Conservation (phyloP, 2,329 filamentous ascomycete species). For the Fusarium denticulatum region DNA sequence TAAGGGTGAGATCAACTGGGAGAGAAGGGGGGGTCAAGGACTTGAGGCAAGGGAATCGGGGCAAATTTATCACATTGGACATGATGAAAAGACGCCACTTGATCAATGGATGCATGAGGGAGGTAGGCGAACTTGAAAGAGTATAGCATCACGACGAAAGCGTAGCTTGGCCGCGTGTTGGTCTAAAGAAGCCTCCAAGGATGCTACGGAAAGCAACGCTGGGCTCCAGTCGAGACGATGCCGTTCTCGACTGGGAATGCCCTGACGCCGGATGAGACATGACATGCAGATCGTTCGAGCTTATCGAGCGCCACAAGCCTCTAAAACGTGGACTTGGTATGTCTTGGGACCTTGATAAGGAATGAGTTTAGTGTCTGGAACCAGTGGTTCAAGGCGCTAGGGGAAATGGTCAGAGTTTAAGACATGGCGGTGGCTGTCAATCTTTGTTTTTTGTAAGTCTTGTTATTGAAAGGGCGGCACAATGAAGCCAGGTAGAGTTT, state of each 20-base stretch:
- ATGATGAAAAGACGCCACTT: constrained; percentile 14
- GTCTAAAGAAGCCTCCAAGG: constrained; percentile 1
- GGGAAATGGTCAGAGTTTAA: neutral
- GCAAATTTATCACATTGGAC: constrained; percentile 30
- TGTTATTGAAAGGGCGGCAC: neutral
- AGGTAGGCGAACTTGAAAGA: neutral
- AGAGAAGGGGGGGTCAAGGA: constrained; percentile 7
- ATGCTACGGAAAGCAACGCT: constrained; percentile 32
- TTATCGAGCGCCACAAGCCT: constrained; percentile 16
- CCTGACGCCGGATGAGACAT: constrained; percentile 17
- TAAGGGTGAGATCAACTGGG: constrained; percentile 11
- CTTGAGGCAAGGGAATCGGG: constrained; percentile 13
- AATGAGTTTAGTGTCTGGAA: constrained; percentile 34
- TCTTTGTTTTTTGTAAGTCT: neutral
- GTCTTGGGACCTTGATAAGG: constrained; percentile 24
- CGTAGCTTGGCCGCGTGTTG: constrained; percentile 11
- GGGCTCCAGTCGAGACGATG: neutral
- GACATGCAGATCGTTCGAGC: neutral
- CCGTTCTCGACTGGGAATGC: constrained; percentile 15
- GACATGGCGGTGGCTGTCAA: constrained; percentile 5
- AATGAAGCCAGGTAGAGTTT: neutral
- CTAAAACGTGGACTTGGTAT: constrained; percentile 34
- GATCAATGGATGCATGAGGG: neutral
- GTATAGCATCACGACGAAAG: constrained; percentile 26
- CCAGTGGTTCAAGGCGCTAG: constrained; percentile 3